Conservation (phyloP, 2,329 filamentous ascomycete species). For the Pseudomassariella vexata region DNA sequence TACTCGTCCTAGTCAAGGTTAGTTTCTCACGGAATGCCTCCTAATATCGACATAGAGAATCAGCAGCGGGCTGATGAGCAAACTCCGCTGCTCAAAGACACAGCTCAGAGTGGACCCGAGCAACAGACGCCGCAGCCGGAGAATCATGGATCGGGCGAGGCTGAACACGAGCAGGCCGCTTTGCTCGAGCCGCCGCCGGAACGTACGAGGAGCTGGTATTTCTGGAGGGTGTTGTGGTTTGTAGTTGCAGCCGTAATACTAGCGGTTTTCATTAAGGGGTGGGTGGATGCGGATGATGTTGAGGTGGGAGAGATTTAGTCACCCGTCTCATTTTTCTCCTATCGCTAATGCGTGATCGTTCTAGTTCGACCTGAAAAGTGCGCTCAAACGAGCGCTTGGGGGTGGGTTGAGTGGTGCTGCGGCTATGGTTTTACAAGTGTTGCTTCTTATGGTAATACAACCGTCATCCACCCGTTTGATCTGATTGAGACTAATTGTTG, state of each 20-base stretch:
- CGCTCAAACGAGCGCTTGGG: conserved; percentile 37
- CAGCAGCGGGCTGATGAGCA: no score
- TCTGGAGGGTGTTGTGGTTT: conserved; percentile 31
- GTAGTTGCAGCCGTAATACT: conserved; percentile 24
- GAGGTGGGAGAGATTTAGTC: conserved; percentile 21
- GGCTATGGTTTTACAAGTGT: conserved; percentile 41
- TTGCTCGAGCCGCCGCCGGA: conserved; percentile 12
- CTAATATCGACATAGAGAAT: no score
- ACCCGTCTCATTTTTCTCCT: neutral
- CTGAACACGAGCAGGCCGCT: conserved; percentile 14
- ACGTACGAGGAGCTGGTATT: conserved; percentile 19
- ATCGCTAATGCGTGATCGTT: neutral
- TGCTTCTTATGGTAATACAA: conserved; percentile 42
- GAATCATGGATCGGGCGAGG: no score
- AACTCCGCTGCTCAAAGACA: no score
- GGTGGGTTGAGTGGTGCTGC: conserved; percentile 41
- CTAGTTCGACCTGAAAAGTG: conserved; percentile 38
- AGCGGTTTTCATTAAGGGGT: conserved; percentile 36
- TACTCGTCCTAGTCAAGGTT: no score
- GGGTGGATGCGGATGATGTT: conserved; percentile 36
- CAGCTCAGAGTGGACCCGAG: no score
- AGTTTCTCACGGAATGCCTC: no score
- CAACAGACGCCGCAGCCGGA: no score
- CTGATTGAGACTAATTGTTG: neutral
- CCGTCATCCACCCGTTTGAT: no score